Base-by-base conservation (phyloP, 495 filamentous ascomycete genomes). In the Parmelia sp. region DNA sequence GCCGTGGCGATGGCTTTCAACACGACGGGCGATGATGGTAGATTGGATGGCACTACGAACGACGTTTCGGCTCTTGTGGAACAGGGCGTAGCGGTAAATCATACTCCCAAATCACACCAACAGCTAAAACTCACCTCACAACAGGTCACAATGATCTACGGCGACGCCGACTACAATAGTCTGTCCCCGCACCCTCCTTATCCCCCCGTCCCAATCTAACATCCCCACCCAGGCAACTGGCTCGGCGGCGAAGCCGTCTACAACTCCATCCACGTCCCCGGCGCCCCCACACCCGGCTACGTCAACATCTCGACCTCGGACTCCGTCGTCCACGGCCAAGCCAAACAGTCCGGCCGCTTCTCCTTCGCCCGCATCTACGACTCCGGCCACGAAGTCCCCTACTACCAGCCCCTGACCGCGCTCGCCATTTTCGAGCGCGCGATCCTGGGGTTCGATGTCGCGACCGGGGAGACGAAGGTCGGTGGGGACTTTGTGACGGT, bases 51-150 rank as follows among this genome's bases (percentile, higher is more conserved):
- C 27, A 80, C 81, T 59, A 67, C 84, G 4, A 76, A 80, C 23
- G 79, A 83, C 51, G 62, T 88, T 11, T 76, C 73, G 14, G 79
- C 81, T 37, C 66, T 86, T 3, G 74, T 87, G 6, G 74, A 80
- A 35, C 74, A 75, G 14, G 81, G 82, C 7, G 81, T 91, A 67
- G 83, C 87, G 58, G 85, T 92, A 4, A 82, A 84, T 12, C 77
- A 90, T 12, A 5, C 76, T 89, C 39, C 89, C 89, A 66, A 88
- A 84, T n/a, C 82, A 83, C 73, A 40, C 57, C 35, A 40, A 35
- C 15, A 56, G 14, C n/a, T 40, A 3, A 14, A 39, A 37, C 49
- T 78, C 15, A 23, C 8, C 4, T 7, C 9, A 19, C 25, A 42
- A 17, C 21, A 62, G 29, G 31, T 62, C 49, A 39, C 61, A 27